Evolutionary conservation across 108 stramenopile genomes (phyloP).

Genomic region (Cylindrotheca closterium): DNA sequence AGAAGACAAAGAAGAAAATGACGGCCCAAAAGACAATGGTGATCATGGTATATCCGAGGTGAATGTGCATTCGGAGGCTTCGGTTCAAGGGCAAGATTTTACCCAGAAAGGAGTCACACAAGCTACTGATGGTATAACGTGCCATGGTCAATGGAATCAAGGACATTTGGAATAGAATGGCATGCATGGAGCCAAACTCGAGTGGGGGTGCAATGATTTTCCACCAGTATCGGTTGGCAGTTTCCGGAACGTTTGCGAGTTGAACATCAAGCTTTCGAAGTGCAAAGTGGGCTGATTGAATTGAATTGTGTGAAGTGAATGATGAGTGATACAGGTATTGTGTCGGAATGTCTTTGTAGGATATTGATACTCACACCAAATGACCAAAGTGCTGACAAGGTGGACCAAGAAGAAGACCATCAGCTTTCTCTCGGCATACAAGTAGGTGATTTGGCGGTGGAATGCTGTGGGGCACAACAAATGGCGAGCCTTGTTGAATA

Average conservation of each 20-base stretch:
- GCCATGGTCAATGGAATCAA: conserved; percentile 49
- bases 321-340: no score
- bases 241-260: conserved; percentile 30
- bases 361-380: conserved; percentile 2
- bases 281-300: conserved; percentile 38
- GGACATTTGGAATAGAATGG: conserved; percentile 54
- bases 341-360: no score
- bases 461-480: conserved; percentile 14
- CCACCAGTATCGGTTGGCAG: conserved; percentile 34
- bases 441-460: conserved; percentile 11
- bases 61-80: conserved; percentile 33
- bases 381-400: conserved; percentile 7
- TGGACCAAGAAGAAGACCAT: conserved; percentile 20
- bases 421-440: conserved; percentile 28
- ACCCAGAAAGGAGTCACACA: conserved; percentile 21
- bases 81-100: conserved; percentile 38
- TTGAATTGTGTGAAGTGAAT: conserved; percentile 19
- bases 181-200: conserved; percentile 59
- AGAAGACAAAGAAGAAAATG: conserved; percentile 47
- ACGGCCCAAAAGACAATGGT: conserved; percentile 36
- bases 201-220: conserved; percentile 37
- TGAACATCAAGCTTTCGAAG: conserved; percentile 39
- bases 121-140: conserved; percentile 33
- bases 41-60: conserved; percentile 43
- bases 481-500: conserved; percentile 16